Percentiles rank a stretch among this genome's conserved stretches.
These are phyloP conservation scores for Apiotrichum montevideense DNA, from an alignment of 1,284 basidiomycete genomes.

Conservation along the genomic window DNA sequence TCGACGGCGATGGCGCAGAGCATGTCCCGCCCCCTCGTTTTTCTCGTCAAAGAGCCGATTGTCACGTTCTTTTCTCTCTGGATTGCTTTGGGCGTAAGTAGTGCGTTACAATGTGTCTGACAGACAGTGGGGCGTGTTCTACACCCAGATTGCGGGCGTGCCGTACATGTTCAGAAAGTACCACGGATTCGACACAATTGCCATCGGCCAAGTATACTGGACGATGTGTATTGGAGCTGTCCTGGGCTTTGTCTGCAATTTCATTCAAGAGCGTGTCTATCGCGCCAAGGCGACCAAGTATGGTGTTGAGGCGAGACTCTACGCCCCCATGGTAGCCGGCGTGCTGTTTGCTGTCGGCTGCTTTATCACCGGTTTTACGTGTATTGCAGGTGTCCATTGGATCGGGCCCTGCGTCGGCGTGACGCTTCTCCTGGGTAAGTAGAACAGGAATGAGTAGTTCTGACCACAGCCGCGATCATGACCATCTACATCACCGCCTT, in stretches of 20 bases:
- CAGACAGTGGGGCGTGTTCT: slow-evolving; percentile 64
- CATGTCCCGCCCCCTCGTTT: slow-evolving; percentile 40
- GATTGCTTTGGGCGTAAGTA: slow-evolving; percentile 56
- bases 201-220: slow-evolving; percentile 59
- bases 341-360: slow-evolving; percentile 59
- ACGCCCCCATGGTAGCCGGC: slow-evolving; percentile 59
- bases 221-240: slow-evolving; percentile 57
- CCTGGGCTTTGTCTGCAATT: slow-evolving; percentile 56
- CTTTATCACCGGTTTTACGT: slow-evolving; percentile 50
- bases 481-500: slow-evolving; percentile 11
- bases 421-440: slow-evolving; percentile 1
- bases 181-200: slow-evolving; percentile 61
- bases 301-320: slow-evolving; percentile 69
- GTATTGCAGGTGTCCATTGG: slow-evolving; percentile 30
- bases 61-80: slow-evolving; percentile 69
- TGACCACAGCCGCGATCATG: slow-evolving; percentile 11
- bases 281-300: slow-evolving; percentile 39
- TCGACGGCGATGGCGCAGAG: slow-evolving; percentile 31
- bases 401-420: slow-evolving; percentile 16
- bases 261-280: slow-evolving; percentile 66
- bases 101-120: background rate
- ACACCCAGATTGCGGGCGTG: slow-evolving; percentile 62
- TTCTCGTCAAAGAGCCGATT: slow-evolving; percentile 68
- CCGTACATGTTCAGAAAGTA: slow-evolving; percentile 57
- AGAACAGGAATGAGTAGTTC: background rate